A percentile compares a stretch with the other conserved stretches of the same genome.
Conservation (phyloP, 164 flowering plant species). For the Berberis vulgaris region DNA sequence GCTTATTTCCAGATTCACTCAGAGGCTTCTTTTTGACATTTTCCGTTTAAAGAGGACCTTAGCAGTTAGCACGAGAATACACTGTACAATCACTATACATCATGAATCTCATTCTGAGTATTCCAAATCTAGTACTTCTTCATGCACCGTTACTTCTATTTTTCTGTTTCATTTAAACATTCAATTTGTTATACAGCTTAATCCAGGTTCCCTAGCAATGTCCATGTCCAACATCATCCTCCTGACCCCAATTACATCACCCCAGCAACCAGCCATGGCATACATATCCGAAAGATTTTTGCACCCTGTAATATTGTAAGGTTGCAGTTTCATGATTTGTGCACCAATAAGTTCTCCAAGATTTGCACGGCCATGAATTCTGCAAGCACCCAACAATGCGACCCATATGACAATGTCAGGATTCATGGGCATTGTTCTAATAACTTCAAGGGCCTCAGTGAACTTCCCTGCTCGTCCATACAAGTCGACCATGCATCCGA, state of each 20-base stretch:
- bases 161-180: too few species aligned
- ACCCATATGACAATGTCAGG: constrained; percentile 19
- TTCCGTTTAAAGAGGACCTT: too few species aligned
- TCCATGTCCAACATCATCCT: constrained; percentile 11
- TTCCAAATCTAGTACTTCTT: too few species aligned
- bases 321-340: constrained; percentile 16
- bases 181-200: constrained; percentile 7
- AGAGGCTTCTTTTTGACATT: too few species aligned
- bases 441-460: constrained; percentile 14
- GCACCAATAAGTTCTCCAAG: constrained; percentile 17
- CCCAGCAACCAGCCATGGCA: constrained; percentile 15
- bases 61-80: too few species aligned
- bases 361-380: constrained; percentile 8
- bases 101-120: too few species aligned
- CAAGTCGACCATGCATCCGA: constrained; percentile 20
- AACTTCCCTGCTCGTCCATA: constrained; percentile 16
- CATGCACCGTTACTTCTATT: too few species aligned
- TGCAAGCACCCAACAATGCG: constrained; percentile 17
- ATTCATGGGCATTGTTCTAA: constrained; percentile 13
- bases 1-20: too few species aligned
- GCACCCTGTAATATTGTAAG: constrained; percentile 7
- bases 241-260: constrained; percentile 7
- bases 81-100: too few species aligned
- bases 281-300: constrained; percentile 14
- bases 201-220: constrained; percentile 10